Conservation (phyloP, 176 grass and related monocot genomes). For the Lolium perenne region DNA sequence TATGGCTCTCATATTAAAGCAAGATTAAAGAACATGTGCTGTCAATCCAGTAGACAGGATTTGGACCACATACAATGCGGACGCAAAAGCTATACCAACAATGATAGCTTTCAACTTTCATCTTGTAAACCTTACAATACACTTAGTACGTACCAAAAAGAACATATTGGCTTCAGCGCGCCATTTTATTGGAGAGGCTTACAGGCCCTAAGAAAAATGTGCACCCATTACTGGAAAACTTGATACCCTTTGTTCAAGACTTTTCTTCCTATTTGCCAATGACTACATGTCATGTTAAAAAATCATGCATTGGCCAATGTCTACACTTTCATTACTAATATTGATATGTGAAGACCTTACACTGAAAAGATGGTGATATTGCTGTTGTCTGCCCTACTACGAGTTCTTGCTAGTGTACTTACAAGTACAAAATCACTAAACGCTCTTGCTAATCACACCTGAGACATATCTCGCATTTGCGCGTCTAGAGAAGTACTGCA, state of each 20-base stretch:
- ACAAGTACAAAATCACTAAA: conserved; percentile 27
- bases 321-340: conserved; percentile 11
- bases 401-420: conserved; percentile 8
- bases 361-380: conserved; percentile 21
- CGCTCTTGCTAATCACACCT: conserved; percentile 9
- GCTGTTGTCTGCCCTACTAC: background rate
- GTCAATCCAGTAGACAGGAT: background rate
- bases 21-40: conserved; percentile 17
- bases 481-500: conserved; percentile 2
- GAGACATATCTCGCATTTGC: conserved; percentile 3
- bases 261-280: background rate
- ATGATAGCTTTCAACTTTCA: conserved; percentile 2
- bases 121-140: conserved; percentile 4
- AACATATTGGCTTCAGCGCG: background rate
- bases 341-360: conserved; percentile 18
- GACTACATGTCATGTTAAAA: background rate
- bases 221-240: conserved; percentile 34
- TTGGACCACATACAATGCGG: background rate
- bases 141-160: conserved; percentile 9
- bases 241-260: conserved; percentile 13
- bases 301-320: conserved; percentile 23
- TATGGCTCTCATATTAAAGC: conserved; percentile 28
- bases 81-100: background rate
- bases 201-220: conserved; percentile 30
- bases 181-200: background rate